These are phyloP conservation scores for Talinum fruticosum DNA, from an alignment of 148 eudicot species.

Conservation along the genomic window DNA sequence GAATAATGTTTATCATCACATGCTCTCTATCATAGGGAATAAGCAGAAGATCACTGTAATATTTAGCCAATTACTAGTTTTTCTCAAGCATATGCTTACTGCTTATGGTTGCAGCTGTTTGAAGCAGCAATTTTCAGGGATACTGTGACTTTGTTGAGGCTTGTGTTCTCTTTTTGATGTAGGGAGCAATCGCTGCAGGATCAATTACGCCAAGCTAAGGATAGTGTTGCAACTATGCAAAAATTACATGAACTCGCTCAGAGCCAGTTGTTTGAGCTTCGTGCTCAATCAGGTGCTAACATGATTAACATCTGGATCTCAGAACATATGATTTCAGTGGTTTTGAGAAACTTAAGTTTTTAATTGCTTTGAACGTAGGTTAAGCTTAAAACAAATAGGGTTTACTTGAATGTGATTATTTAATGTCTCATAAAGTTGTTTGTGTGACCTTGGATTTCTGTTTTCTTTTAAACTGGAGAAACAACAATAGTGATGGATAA, in stretches of 20 bases:
- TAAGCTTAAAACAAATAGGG: background rate
- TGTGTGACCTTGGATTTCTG: background rate
- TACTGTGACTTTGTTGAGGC: background rate
- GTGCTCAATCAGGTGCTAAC: conserved; percentile 82
- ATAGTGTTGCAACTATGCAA: conserved; percentile 93
- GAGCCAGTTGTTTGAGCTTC: conserved; percentile 92
- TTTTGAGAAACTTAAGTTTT: background rate
- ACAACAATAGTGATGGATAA: background rate
- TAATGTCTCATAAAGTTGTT: background rate
- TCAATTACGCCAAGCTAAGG: conserved; percentile 93
- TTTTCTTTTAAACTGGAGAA: background rate
- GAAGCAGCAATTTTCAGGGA: background rate
- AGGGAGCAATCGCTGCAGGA: conserved; percentile 92
- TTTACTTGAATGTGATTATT: background rate
- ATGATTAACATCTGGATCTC: background rate
- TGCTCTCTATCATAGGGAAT: background rate
- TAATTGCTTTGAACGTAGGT: conserved; percentile 2
- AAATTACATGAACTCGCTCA: conserved; percentile 97
- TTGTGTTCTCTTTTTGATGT: conserved; percentile 36
- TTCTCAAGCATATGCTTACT: background rate
- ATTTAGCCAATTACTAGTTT: background rate
- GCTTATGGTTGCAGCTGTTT: background rate
- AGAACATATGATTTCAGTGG: background rate
- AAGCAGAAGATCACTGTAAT: background rate
- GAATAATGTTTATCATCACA: background rate